Base-by-base conservation (phyloP, 352 stramenopile species). In the Pythium utonaiense region DNA sequence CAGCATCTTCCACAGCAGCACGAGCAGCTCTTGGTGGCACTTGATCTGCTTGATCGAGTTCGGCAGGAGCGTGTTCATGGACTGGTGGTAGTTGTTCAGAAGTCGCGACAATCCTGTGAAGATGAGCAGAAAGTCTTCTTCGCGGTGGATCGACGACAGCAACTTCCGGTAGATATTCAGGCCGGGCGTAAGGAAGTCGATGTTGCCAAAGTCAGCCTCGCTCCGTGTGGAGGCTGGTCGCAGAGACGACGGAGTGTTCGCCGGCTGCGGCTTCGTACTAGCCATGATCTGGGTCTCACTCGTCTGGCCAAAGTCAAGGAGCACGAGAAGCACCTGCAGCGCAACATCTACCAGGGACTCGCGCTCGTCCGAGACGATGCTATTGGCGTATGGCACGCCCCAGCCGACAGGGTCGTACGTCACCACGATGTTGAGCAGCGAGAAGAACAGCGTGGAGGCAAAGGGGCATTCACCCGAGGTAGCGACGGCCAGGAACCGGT, bases 1-100 rank as follows among this genome's bases (percentile, higher is more conserved):
- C 27, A 99, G 77, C 51, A 98, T 75, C 70, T 99, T 99, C 97
- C 97, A 99, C 12, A 99, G 71, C 33, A 99, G 74, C 30, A 99
- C 94, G 6, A 99, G 78, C 27, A 99, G 52, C 69, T 99, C 97
- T 53, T 99, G 97, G 67, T 98, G 93, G 64, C 91, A 98, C 55
- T 98, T 92, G 65, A 99, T 90, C 68, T 97, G 86, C 42, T 90
- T 89, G 47, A 96, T 90, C 33, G 91, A 98, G 57, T 96, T 93
- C 10, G 96, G 95, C 53, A 99, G 71, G 19, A 98, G 86, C 21
- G 95, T 97, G 69, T 78, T 98, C 78, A 98, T 86, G 6, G 81
- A 86, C 69, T 98, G 74, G 72, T 98, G 96, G 42, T 98, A 93
- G 70, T 98, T 99, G 65, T 98, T 95, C 31, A 99, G 76, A n/a